These are phyloP conservation scores for Ambrosia hybrid DNA, from an alignment of 140 eudicot genomes.

Conservation along the genomic window DNA sequence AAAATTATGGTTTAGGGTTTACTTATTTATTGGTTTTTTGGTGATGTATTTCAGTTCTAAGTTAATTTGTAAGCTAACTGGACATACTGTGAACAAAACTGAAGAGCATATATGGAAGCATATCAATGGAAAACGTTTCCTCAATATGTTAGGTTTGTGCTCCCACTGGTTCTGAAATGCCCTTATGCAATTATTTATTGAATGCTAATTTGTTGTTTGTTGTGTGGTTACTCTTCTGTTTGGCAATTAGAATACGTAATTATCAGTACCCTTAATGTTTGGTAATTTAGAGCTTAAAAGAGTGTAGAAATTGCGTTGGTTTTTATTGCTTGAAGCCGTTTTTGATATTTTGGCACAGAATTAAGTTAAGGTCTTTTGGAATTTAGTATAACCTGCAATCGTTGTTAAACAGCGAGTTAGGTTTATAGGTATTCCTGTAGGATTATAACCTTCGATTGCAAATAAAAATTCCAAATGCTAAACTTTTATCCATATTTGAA, in stretches of 20 bases:
- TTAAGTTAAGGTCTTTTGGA: neutral
- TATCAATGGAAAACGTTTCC: slow-evolving; percentile 80
- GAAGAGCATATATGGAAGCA: slow-evolving; percentile 99
- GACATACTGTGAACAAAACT: slow-evolving; percentile 61
- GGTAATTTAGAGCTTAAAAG: neutral
- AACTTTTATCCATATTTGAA: too few relatives aligned
- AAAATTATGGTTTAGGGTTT: neutral
- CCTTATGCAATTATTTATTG: neutral
- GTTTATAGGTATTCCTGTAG: neutral
- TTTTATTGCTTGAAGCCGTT: slow-evolving; percentile 14
- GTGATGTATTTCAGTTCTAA: slow-evolving; percentile 51
- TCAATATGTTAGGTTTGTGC: slow-evolving; percentile 80
- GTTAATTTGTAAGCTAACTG: slow-evolving; percentile 81
- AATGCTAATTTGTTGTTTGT: neutral
- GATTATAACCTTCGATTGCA: too few relatives aligned
- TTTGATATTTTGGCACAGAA: neutral
- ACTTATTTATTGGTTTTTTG: neutral
- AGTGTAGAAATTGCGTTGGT: neutral
- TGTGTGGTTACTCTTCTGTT: neutral
- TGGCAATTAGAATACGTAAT: neutral
- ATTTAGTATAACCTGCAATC: neutral
- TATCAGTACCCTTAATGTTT: neutral
- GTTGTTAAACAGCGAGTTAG: neutral
- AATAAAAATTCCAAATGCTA: too few relatives aligned
- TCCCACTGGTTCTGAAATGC: slow-evolving; percentile 1